These are phyloP conservation scores for Moelleriella libera DNA, from an alignment of 2,329 filamentous ascomycete genomes.

Conservation along the genomic window DNA sequence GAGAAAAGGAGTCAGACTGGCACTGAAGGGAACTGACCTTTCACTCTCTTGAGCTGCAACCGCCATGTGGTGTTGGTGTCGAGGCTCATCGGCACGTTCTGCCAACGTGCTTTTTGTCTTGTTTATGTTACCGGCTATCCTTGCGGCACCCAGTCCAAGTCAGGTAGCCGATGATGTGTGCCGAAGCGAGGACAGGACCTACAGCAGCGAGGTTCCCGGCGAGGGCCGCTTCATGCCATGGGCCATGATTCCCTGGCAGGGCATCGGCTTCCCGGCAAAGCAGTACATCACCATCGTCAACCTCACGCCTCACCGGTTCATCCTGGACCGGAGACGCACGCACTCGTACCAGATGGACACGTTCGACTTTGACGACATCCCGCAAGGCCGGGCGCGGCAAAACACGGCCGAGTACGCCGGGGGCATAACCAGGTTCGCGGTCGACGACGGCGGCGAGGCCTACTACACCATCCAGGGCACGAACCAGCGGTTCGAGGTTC, in stretches of 20 bases:
- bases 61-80: no score
- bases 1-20: no score
- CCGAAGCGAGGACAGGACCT: slow-evolving; percentile 3
- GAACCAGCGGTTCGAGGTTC: slow-evolving; percentile 14
- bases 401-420: slow-evolving; percentile 14
- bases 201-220: slow-evolving; percentile 2
- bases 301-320: slow-evolving; percentile 17
- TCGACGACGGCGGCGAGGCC: slow-evolving; percentile 16
- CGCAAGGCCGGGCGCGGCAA: slow-evolving; percentile 16
- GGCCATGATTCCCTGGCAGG: slow-evolving; percentile 1
- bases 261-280: slow-evolving; percentile 4
- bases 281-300: slow-evolving; percentile 20
- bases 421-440: slow-evolving; percentile 4
- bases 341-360: slow-evolving; percentile 17
- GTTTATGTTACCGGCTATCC: no score
- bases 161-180: neutral
- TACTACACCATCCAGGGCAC: slow-evolving; percentile 17
- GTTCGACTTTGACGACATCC: slow-evolving; percentile 18
- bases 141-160: neutral
- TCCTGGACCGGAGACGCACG: slow-evolving; percentile 10
- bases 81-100: no score
- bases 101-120: no score
- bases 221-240: slow-evolving; percentile 5
- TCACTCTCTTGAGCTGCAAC: no score
- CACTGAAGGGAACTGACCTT: no score